phyloP scores from a whole-genome alignment of 768 basidiomycete species.

The Calocybe indica region DNA sequence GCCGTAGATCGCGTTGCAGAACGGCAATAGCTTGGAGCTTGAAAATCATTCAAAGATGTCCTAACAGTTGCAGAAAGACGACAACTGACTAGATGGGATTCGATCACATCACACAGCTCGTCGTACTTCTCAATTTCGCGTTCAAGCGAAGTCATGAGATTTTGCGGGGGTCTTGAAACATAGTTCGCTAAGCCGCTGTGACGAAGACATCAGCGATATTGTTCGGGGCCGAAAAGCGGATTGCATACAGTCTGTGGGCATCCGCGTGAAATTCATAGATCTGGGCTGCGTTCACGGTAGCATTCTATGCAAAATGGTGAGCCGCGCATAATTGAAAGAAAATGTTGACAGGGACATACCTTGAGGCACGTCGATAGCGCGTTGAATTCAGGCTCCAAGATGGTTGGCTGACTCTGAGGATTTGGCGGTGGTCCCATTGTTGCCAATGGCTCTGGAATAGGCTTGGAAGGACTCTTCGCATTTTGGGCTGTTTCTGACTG shows the following conservation, averaged over 20 bases:
- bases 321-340: constrained; percentile 3
- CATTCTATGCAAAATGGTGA: constrained; percentile 35
- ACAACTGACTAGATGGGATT: constrained; percentile 57
- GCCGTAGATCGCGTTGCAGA: constrained; percentile 61
- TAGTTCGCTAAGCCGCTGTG: constrained; percentile 53
- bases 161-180: constrained; percentile 57
- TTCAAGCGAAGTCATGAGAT: constrained; percentile 58
- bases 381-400: constrained; percentile 61
- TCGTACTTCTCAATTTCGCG: constrained; percentile 76
- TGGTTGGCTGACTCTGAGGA: constrained; percentile 31
- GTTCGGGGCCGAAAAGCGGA: neutral
- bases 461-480: constrained; percentile 27
- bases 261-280: constrained; percentile 68
- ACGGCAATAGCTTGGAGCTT: constrained; percentile 70
- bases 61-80: neutral
- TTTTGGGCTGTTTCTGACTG: constrained; percentile 11
- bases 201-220: too few relatives aligned
- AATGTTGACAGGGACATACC: constrained; percentile 25
- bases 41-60: neutral
- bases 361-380: constrained; percentile 54
- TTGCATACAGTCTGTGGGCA: constrained; percentile 53
- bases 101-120: constrained; percentile 73
- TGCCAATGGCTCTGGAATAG: constrained; percentile 3
- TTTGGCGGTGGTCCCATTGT: constrained; percentile 51
- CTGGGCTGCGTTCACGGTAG: constrained; percentile 66